phyloP scores from a whole-genome alignment of 805 yeast species.

The Suhomyces tanzawaensis region DNA sequence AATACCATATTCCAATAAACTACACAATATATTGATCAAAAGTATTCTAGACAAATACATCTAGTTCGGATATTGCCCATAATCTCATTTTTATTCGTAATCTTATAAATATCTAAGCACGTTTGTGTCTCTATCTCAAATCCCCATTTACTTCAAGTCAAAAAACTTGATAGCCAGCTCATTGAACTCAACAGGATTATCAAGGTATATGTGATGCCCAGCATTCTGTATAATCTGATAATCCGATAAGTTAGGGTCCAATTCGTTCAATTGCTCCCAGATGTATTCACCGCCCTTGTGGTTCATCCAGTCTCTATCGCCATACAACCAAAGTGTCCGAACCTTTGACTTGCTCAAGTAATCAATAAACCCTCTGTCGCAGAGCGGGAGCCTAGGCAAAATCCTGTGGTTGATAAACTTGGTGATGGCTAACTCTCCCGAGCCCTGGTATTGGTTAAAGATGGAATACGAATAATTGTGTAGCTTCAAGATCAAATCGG shows the following conservation, averaged over 20 bases:
- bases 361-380: slow-evolving; percentile 38
- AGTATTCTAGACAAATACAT: too few species aligned
- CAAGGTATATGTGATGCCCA: slow-evolving; percentile 44
- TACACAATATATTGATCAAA: too few species aligned
- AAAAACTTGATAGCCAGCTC: slow-evolving; percentile 22
- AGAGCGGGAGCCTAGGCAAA: slow-evolving; percentile 36
- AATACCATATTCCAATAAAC: too few species aligned
- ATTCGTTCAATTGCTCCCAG: slow-evolving; percentile 21
- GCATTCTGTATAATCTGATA: slow-evolving; percentile 31
- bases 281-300: slow-evolving; percentile 35
- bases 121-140: too few species aligned
- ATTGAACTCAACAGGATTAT: slow-evolving; percentile 36
- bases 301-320: slow-evolving; percentile 47
- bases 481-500: slow-evolving; percentile 29
- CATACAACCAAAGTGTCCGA: slow-evolving; percentile 36
- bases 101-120: too few species aligned
- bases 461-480: slow-evolving; percentile 42
- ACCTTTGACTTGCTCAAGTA: slow-evolving; percentile 22
- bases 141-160: slow-evolving; percentile 2
- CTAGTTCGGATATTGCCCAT: too few species aligned
- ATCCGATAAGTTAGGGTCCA: slow-evolving; percentile 15
- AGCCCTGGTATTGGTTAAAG: slow-evolving; percentile 42
- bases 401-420: slow-evolving; percentile 40
- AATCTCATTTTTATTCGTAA: too few species aligned
- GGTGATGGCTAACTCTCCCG: slow-evolving; percentile 44